A percentile compares a stretch with the other conserved stretches of the same genome.
Evolutionary conservation across 495 filamentous ascomycete genomes (phyloP).

Genomic region (Elaphomyces granulatus): DNA sequence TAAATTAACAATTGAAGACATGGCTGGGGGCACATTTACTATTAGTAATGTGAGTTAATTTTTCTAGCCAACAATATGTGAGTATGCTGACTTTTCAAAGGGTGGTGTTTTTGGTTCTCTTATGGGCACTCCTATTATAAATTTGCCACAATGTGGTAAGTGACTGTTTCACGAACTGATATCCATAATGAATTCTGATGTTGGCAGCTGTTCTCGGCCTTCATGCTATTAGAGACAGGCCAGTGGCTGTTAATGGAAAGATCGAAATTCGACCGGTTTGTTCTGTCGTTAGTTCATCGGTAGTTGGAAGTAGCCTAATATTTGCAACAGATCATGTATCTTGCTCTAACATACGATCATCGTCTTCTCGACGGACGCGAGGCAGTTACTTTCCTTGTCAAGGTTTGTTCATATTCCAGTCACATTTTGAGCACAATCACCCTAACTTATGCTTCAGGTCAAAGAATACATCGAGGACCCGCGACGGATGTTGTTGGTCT

Average conservation of each 20-base stretch:
- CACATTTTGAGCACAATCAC: background rate
- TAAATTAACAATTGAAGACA: constrained; percentile 97
- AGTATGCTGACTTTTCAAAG: constrained; percentile 22
- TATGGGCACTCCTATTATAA: constrained; percentile 99
- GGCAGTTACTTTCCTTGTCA: constrained; percentile 92
- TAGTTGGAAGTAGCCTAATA: constrained; percentile 7
- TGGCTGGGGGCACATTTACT: constrained; percentile 97
- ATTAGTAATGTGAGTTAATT: constrained; percentile 68
- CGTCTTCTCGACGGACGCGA: constrained; percentile 89
- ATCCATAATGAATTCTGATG: background rate
- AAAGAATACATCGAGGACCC: constrained; percentile 99
- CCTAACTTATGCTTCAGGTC: constrained; percentile 28
- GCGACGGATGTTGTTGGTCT: constrained; percentile 69
- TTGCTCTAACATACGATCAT: constrained; percentile 95
- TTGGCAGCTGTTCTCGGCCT: constrained; percentile 82
- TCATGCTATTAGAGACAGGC: constrained; percentile 95
- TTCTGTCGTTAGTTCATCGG: constrained; percentile 1
- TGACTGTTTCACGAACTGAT: background rate
- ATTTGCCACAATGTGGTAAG: constrained; percentile 73
- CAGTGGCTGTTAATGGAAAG: constrained; percentile 81
- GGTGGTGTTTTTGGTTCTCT: constrained; percentile 64
- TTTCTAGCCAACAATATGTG: background rate
- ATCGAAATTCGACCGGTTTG: constrained; percentile 75
- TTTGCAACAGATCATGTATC: constrained; percentile 76
- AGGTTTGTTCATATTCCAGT: constrained; percentile 32